A percentile compares a stretch with the other conserved stretches of the same genome.
Conservation (phyloP, 306 rosid genomes). For the Gleditsia sinensis region DNA sequence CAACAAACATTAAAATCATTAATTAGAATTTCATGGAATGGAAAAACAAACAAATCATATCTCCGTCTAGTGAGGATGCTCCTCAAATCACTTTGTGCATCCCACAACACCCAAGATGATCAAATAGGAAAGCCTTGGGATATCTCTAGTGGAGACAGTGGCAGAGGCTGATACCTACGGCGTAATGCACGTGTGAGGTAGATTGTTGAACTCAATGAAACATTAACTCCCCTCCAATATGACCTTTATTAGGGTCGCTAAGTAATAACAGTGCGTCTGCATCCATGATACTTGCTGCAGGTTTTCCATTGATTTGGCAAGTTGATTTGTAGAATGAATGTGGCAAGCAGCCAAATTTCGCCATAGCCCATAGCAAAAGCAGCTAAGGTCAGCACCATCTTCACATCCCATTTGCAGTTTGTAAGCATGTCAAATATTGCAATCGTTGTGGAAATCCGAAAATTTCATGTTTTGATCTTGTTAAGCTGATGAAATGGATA, state of each 20-base stretch:
- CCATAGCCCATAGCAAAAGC: slow-evolving; percentile 46
- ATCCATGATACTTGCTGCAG: too few relatives aligned
- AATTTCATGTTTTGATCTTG: slow-evolving; percentile 27
- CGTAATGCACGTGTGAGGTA: slow-evolving; percentile 39
- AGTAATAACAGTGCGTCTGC: too few relatives aligned
- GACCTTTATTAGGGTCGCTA: too few relatives aligned
- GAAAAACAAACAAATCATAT: too few relatives aligned
- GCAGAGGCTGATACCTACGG: slow-evolving; percentile 31
- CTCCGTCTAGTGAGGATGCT: too few relatives aligned
- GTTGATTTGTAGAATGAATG: slow-evolving; percentile 43
- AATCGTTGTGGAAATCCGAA: slow-evolving; percentile 42
- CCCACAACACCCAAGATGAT: slow-evolving; percentile 37
- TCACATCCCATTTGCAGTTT: slow-evolving; percentile 44
- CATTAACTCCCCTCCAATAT: slow-evolving; percentile 43
- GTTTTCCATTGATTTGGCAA: slow-evolving; percentile 54
- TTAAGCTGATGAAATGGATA: neutral
- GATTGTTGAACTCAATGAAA: slow-evolving; percentile 38
- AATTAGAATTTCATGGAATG: neutral
- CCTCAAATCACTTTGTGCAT: slow-evolving; percentile 45
- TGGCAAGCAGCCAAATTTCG: slow-evolving; percentile 50
- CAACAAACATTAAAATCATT: slow-evolving; percentile 8
- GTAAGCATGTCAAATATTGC: slow-evolving; percentile 44
- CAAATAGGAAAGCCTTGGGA: slow-evolving; percentile 48
- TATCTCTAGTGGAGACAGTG: slow-evolving; percentile 27
- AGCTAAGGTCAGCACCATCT: slow-evolving; percentile 47